phyloP scores from a whole-genome alignment of 208 protist genomes.

The Endotrypanum monterogeii region DNA sequence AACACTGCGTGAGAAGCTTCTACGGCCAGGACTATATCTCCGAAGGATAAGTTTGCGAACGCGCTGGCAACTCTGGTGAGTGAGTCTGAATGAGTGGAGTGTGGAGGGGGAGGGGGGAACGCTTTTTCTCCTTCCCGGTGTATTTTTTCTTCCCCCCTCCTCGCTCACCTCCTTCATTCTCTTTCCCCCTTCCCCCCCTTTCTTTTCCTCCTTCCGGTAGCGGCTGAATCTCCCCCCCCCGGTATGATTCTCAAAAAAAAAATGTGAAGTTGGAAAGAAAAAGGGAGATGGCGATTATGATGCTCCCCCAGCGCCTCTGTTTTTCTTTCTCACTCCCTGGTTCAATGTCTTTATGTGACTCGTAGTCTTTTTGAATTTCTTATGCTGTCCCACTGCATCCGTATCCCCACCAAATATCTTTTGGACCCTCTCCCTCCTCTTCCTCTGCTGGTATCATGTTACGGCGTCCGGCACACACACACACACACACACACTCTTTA shows the following conservation, averaged over 20 bases:
- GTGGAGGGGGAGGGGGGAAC: no score
- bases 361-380: no score
- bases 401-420: background rate
- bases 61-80: background rate
- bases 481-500: no score
- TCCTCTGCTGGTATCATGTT: background rate
- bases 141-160: no score
- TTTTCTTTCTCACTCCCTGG: no score
- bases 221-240: no score
- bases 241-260: no score
- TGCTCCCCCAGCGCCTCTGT: background rate
- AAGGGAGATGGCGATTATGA: no score
- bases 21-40: constrained; percentile 75
- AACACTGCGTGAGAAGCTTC: constrained; percentile 78
- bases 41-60: background rate
- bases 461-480: background rate
- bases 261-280: no score
- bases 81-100: background rate
- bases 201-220: no score
- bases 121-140: background rate
- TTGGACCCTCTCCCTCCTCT: background rate
- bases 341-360: no score
- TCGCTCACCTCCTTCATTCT: background rate
- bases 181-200: background rate
- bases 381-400: background rate